Evolutionary conservation across 805 yeast species (phyloP), one percentile per base, ranked within the genome.

Genomic region (Hanseniaspora guilliermondii): DNA sequence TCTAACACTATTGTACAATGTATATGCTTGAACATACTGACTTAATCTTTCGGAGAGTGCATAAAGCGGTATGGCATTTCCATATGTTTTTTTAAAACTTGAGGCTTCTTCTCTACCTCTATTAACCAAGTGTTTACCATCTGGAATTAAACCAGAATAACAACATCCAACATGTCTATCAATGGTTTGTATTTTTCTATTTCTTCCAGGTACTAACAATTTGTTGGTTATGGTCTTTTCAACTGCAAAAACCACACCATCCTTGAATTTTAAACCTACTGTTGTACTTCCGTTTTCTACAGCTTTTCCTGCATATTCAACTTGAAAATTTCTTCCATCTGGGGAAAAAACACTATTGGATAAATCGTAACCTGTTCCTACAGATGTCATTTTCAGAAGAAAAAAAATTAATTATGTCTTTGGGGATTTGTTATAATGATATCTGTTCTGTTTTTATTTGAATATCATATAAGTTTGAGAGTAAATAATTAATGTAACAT

Each of bases 361-460:
- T 65, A 93, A 82, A 76, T 93, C 99, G 80, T 93, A 93, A 19
- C 99, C 99, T 30, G 99, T 93, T 62, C 99, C 99, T 62, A 93
- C 89, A 47, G 98, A 93, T 39, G 97, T 85, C 91, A 66, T 66
- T 42, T 39, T 47, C n/a, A n/a, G n/a, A n/a, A n/a, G n/a, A n/a
- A n/a, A n/a, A 19, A 19, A 35, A 16, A 5, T 40, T 41, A 27
- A 4, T 21, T 25, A 27, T 19, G 1, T 30, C 33, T 30, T 30
- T 30, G 2, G 33, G 12, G 33, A 14, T 25, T 11, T 30, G 33
- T 30, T 30, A 30, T 27, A 2, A 27, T 27, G 32, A 5, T 27
- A 6, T n/a, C n/a, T n/a, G n/a, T n/a, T n/a, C n/a, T n/a, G n/a
- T n/a, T n/a, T n/a, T n/a, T n/a, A n/a, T n/a, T n/a, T n/a, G n/a